Percentiles rank a stretch among this genome's conserved stretches.
phyloP scores from a whole-genome alignment of 2,329 filamentous ascomycete species.

The Cercospora canescens region DNA sequence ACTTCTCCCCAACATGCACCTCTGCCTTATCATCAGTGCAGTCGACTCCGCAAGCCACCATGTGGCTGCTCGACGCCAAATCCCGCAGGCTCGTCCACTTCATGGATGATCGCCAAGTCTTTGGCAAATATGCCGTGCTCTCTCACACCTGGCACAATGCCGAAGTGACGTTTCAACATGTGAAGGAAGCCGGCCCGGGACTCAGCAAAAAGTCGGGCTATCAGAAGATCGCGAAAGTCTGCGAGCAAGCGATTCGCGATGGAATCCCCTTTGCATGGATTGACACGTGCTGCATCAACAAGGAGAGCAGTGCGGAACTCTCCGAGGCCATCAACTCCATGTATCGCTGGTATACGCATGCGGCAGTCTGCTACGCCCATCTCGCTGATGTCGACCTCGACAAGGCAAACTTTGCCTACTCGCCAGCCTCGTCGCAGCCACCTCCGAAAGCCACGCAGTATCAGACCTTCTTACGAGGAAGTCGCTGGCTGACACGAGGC shows the following conservation, averaged over 20 bases:
- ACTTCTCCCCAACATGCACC: neutral
- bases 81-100: constrained; percentile 15
- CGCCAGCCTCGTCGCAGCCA: neutral
- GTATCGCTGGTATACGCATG: constrained; percentile 23
- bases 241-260: constrained; percentile 7
- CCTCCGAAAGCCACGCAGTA: neutral
- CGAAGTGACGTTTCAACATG: constrained; percentile 19
- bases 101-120: constrained; percentile 12
- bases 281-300: constrained; percentile 28
- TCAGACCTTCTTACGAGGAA: neutral
- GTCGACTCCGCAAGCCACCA: neutral
- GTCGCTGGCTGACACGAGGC: constrained; percentile 24
- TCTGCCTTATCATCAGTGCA: neutral
- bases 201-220: constrained; percentile 3
- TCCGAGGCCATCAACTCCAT: constrained; percentile 28
- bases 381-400: constrained; percentile 15
- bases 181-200: constrained; percentile 8
- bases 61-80: constrained; percentile 19
- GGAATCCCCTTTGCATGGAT: constrained; percentile 10
- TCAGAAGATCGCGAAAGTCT: constrained; percentile 15
- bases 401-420: neutral
- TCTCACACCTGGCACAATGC: constrained; percentile 22
- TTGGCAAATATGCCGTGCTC: constrained; percentile 18
- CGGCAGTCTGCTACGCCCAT: constrained; percentile 23
- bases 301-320: constrained; percentile 23